Base-by-base conservation (phyloP, 306 rosid species). In the Spatholobus suberectus region DNA sequence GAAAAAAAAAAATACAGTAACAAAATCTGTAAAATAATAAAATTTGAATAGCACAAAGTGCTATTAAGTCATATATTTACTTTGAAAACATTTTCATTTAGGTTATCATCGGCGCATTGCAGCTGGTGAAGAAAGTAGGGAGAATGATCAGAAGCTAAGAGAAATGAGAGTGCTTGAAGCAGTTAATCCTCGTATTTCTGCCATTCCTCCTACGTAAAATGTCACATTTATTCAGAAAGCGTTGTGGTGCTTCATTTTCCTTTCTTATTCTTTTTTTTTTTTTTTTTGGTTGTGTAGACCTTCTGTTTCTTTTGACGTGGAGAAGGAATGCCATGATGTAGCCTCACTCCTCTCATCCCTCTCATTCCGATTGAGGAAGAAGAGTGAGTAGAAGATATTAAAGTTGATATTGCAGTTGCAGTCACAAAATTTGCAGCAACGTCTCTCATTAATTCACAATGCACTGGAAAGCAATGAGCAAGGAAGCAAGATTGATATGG, bases 101-200 rank as follows among this genome's bases (percentile, higher is more conserved):
- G 68, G 66, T 68, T 11, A 18, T 40, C 24, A 81, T 29, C 91
- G 97, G 98, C 17, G 8, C 2, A 90, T 94, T 14, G 92, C 73
- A 0, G 86, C 90, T 5, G 98, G 96, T 9, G 93, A 90, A 82
- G 90, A 88, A 68, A 92, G 98, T 73, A 69, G 34, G 49, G 98
- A 92, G 84, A 82, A 73, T 34, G 44, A 69, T 58, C 92, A 94
- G 70, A 88, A 85, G 65, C 58, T 23, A 7, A 89, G 97, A 69
- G 93, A 84, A 82, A 55, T 55, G 84, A 75, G 82, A 78, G 87
- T 85, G 77, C 92, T 89, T 10, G 98, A 94, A 88, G 97, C 91
- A 12, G 78, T 87, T 46, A 91, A 89, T 84, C 97, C 98, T 9
- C 87, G 95, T 38, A 43, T 46, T 20, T 91, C 94, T 65, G 70